Evolutionary conservation across 129 eudicot genomes (phyloP), one percentile per base, ranked within the genome.

Genomic region (Gnaphalium uliginosum): DNA sequence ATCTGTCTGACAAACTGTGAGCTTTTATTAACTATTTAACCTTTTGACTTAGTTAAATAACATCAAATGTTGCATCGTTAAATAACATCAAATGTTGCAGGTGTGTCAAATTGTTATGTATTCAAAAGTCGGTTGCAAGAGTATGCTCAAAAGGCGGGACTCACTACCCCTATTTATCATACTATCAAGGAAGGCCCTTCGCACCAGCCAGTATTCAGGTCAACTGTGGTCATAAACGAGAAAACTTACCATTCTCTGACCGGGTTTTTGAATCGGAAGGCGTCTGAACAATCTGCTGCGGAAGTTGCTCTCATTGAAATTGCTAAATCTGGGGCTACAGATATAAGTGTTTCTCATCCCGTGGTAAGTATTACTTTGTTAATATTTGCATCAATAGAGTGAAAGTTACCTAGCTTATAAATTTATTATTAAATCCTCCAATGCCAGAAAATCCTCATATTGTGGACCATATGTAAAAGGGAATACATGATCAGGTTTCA

Each of bases 271-370:
- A 91, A 86, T 75, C 88, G 99, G 23, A 95, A 92, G 82, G 92
- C 96, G 24, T 90, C 99, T 32, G 99, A 95, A 79, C 99, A 95
- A 69, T 95, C 99, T 51, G 99, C 99, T 79, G 99, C 99, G 35
- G 99, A 95, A 91, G 87, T 95, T 79, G 99, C 99, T 78, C 89
- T 91, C 43, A 22, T 87, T 79, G 86, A 89, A 81, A 85, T 94
- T 58, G 83, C 89, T 18, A 85, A 84, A 57, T 65, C 89, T 25
- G 89, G 88, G 37, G 82, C 85, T 27, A 78, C 75, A 46, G 86
- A 88, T 48, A 85, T 69, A 48, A 68, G 88, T 70, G 81, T 84
- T 72, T 73, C 91, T 82, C 86, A 82, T 68, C 98, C 98, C 9
- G 96, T 94, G 96, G 98, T 94, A 90, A 82, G 60, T 73, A 39